Evolutionary conservation across 2,329 filamentous ascomycete genomes (phyloP).

Genomic region (Ophiostoma piceae): DNA sequence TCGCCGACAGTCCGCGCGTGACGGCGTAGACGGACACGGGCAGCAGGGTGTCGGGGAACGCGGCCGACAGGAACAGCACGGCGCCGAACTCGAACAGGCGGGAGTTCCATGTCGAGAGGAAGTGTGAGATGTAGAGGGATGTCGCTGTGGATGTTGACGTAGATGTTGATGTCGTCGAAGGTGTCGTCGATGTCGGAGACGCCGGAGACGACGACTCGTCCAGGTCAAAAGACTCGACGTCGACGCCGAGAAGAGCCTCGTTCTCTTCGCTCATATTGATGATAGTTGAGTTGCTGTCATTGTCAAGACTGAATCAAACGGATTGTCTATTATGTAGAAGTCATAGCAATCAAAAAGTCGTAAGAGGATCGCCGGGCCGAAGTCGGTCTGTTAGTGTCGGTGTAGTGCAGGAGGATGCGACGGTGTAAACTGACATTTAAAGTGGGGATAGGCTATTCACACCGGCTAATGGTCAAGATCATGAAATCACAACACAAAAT

Average conservation of each 20-base stretch:
- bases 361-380: not conserved
- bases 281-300: not conserved
- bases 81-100: conserved; percentile 60
- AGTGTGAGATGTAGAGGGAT: conserved; percentile 52
- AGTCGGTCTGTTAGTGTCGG: not conserved
- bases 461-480: not conserved
- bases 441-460: not conserved
- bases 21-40: conserved; percentile 66
- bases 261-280: not conserved
- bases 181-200: not conserved
- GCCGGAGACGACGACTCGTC: not conserved
- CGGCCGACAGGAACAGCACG: conserved; percentile 52
- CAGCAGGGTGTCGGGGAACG: conserved; percentile 55
- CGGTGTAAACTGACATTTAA: not conserved
- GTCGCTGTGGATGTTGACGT: not conserved
- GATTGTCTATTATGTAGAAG: not conserved
- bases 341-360: not conserved
- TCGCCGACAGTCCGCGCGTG: conserved; percentile 51
- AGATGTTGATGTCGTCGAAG: not conserved
- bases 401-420: not conserved
- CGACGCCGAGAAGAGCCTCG: not conserved
- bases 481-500: too few species aligned
- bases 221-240: not conserved
- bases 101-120: conserved; percentile 60
- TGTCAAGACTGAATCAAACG: too few species aligned